A percentile compares a stretch with the other conserved stretches of the same genome.
Evolutionary conservation across 2,329 filamentous ascomycete species (phyloP).

Genomic region (Dactylellina parvicollis): DNA sequence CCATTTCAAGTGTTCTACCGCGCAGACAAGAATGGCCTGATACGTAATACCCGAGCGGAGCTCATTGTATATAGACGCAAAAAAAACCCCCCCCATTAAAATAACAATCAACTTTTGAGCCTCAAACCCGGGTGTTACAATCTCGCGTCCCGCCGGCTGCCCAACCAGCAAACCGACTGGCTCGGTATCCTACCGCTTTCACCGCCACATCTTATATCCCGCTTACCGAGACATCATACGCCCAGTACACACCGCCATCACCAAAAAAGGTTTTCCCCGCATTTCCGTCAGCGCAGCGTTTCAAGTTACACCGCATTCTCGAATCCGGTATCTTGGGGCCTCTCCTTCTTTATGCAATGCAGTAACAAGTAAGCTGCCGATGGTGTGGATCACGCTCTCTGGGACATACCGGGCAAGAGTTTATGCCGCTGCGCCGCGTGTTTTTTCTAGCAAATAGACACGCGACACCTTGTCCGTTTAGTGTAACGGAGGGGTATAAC

Average conservation of each 20-base stretch:
- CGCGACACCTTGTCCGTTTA: conserved; percentile 45
- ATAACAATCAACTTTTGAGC: conserved; percentile 8
- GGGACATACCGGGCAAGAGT: neutral
- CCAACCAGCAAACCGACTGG: neutral
- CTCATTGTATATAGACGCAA: neutral
- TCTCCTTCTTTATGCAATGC: conserved; percentile 6
- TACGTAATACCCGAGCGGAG: neutral
- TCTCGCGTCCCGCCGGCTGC: neutral
- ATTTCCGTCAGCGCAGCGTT: neutral
- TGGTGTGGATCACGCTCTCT: conserved; percentile 8
- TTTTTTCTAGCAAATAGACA: conserved; percentile 49
- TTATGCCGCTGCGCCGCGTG: neutral
- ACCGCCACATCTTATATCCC: conserved; percentile 13
- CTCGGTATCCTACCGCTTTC: neutral
- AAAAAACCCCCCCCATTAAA: neutral
- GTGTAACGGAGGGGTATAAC: conserved; percentile 23
- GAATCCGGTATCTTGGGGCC: conserved; percentile 15
- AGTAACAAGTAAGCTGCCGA: neutral
- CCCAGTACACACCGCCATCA: neutral
- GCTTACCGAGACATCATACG: conserved; percentile 11
- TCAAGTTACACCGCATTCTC: conserved; percentile 31
- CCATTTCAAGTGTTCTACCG: no score
- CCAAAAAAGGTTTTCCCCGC: conserved; percentile 6
- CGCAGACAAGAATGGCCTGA: no score
- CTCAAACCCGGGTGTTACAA: conserved; percentile 14